Percentiles rank a stretch among this genome's conserved stretches.
Conservation (phyloP, 2,329 filamentous ascomycete genomes). For the Hymenoscyphus infarciens region DNA sequence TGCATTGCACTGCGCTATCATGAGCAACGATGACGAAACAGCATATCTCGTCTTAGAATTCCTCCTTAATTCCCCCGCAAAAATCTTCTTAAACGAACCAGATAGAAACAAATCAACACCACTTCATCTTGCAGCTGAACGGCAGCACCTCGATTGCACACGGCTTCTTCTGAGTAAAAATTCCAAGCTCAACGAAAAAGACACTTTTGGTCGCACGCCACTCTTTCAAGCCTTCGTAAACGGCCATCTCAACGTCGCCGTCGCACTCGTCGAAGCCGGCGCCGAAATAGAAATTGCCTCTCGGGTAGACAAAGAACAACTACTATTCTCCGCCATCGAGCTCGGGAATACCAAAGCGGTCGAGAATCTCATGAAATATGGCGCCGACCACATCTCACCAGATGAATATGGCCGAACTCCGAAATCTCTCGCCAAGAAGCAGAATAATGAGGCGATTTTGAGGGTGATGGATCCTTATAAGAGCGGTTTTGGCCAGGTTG, state of each 20-base stretch:
- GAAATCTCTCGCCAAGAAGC: conserved; percentile 13
- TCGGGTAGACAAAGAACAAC: conserved; percentile 11
- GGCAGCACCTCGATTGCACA: conserved; percentile 9
- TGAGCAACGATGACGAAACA: not conserved
- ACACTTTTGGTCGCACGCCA: conserved; percentile 16
- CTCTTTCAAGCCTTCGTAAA: conserved; percentile 13
- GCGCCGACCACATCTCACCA: conserved; percentile 19
- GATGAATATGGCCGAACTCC: conserved; percentile 20
- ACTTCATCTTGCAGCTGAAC: conserved; percentile 19
- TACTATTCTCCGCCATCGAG: conserved; percentile 20
- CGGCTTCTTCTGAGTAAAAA: conserved; percentile 16
- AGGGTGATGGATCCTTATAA: conserved; percentile 8
- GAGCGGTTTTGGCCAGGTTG: conserved; percentile 2
- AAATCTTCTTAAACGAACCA: conserved; percentile 5
- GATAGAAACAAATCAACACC: conserved; percentile 17
- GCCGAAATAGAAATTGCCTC: conserved; percentile 9
- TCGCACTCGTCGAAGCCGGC: conserved; percentile 18
- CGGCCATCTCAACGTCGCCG: conserved; percentile 5
- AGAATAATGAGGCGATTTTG: conserved; percentile 8
- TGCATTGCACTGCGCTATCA: conserved; percentile 15
- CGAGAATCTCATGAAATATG: conserved; percentile 11
- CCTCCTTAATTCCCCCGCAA: conserved; percentile 9
- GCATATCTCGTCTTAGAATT: conserved; percentile 1
- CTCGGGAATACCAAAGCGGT: conserved; percentile 12
- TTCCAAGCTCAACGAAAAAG: conserved; percentile 13